Evolutionary conservation across 2,329 filamentous ascomycete genomes (phyloP).

Genomic region (Remersonia thermophila): DNA sequence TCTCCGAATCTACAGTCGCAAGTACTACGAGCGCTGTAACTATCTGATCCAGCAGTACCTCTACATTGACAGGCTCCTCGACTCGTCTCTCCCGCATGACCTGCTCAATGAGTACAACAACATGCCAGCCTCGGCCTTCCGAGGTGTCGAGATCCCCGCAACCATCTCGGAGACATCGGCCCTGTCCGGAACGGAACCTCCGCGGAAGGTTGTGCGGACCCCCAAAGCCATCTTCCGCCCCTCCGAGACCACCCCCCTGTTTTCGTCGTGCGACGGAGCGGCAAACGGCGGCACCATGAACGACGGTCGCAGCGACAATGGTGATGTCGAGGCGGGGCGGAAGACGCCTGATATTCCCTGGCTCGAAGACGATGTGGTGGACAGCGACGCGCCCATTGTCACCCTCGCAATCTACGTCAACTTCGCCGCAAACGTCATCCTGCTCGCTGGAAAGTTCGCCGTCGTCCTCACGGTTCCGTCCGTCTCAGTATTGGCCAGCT

Average conservation of each 20-base stretch:
- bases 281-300: conserved; percentile 34
- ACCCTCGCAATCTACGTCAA: conserved; percentile 84
- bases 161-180: conserved; percentile 57
- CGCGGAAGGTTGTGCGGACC: conserved; percentile 58
- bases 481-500: conserved; percentile 65
- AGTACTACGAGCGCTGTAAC: conserved; percentile 86
- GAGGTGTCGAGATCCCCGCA: conserved; percentile 49
- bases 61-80: conserved; percentile 82
- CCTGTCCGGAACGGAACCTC: conserved; percentile 20
- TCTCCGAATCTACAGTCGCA: conserved; percentile 37
- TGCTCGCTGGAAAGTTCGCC: conserved; percentile 64
- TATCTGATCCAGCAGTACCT: conserved; percentile 81
- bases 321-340: conserved; percentile 30
- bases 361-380: conserved; percentile 58
- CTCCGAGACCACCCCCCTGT: conserved; percentile 55
- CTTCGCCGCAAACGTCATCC: conserved; percentile 60
- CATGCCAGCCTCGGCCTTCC: conserved; percentile 41
- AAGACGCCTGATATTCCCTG: conserved; percentile 51
- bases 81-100: conserved; percentile 85
- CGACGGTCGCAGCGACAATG: conserved; percentile 32
- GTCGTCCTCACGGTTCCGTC: conserved; percentile 70
- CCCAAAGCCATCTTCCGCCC: conserved; percentile 76
- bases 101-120: conserved; percentile 81
- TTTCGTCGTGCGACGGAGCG: conserved; percentile 31
- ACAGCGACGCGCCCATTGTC: conserved; percentile 63